Evolutionary conservation across 495 filamentous ascomycete genomes (phyloP), one percentile per base, ranked within the genome.

Genomic region (Neurospora discreta): DNA sequence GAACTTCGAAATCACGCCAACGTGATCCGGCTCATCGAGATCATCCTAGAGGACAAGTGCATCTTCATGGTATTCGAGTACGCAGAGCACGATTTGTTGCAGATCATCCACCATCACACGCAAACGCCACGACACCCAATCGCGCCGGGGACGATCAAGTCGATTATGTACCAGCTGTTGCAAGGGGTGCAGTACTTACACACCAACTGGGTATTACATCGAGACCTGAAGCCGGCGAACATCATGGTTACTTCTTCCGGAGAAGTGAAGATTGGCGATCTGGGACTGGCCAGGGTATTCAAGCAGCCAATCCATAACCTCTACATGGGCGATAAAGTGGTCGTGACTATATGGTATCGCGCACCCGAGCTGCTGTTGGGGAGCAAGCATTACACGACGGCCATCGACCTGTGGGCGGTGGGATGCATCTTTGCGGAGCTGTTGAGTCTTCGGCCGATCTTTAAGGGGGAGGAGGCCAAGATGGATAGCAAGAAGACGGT

Each of bases 21-120:
- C 78, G 90, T 99, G 60, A 95, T 99, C 77, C 88, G 91, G 72
- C 86, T 97, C 39, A 88, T 95, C 74, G 95, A 99, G 80, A 99
- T 98, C 76, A 98, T 98, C 77, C 85, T 99, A 16, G 94, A 99
- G 82, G 93, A 97, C 81, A 98, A 98, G 82, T 98, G 94, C 84
- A 99, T 99, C 77, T 98, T 94, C 82, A 99, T 99, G 93, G 94
- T 99, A 23, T 99, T 99, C 77, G 95, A 98, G 81, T 99, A 97
- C 78, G 95, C 94, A 74, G 95, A 99, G 81, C 95, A 93, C 81
- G 95, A 99, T 79, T 85, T 99, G 52, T 86, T 99, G 9, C 96
- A 98, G 81, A 98, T 99, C 73, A 97, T 99, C 75, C 95, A 99
- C 78, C 93, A 98, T 77, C 95, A 99, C 82, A 95, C 93, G 3